Evolutionary conservation across 441 rosid species (phyloP).

Genomic region (California macrophylla): DNA sequence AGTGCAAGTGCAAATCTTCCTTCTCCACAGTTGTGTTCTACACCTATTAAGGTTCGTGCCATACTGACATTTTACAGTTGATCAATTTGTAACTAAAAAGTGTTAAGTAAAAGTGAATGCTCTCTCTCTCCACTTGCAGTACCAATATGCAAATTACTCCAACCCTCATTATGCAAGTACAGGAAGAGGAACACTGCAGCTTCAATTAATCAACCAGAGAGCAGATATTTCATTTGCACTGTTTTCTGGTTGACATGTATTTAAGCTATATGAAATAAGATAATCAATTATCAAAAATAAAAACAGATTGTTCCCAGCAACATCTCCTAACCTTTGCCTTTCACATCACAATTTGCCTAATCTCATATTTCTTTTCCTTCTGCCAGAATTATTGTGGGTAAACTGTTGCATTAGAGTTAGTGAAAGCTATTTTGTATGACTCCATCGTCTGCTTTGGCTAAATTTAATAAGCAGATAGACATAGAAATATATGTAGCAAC

Average conservation of each 20-base stretch:
- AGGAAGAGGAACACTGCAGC: background rate
- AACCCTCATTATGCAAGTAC: constrained; percentile 34
- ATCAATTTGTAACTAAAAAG: background rate
- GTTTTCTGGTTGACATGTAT: background rate
- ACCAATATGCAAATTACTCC: constrained; percentile 62
- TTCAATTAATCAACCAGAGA: constrained; percentile 5
- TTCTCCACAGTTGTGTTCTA: constrained; percentile 54
- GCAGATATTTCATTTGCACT: background rate
- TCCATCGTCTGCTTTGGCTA: constrained; percentile 72
- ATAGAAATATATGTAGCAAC: background rate
- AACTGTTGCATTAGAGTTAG: constrained; percentile 75
- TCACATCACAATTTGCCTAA: constrained; percentile 33
- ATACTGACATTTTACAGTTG: background rate
- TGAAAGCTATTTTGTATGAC: constrained; percentile 48
- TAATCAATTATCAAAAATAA: too few relatives aligned
- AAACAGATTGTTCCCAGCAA: too few relatives aligned
- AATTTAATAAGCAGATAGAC: constrained; percentile 9
- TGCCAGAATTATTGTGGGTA: constrained; percentile 85
- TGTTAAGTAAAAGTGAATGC: background rate
- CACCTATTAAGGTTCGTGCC: constrained; percentile 61
- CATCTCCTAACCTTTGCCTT: too few relatives aligned
- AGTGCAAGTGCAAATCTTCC: constrained; percentile 34
- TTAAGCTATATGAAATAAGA: too few relatives aligned
- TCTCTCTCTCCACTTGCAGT: constrained; percentile 33
- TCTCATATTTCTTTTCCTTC: constrained; percentile 77